These are phyloP conservation scores for Sarocladiaceae sp. DNA, from an alignment of 2,329 filamentous ascomycete species.

Conservation along the genomic window DNA sequence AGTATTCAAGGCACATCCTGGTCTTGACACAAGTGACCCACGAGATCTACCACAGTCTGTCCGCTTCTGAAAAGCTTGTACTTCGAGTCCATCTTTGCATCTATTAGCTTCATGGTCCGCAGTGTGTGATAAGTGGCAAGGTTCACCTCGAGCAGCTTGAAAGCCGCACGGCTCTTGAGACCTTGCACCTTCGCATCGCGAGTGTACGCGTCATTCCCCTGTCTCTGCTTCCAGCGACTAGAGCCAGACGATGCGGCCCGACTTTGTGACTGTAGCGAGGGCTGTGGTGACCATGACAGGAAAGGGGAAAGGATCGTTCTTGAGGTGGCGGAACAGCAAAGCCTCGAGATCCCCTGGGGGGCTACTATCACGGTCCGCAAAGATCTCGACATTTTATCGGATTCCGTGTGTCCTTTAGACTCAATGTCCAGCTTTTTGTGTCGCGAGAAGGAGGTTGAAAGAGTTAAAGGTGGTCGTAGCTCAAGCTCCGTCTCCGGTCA, in stretches of 20 bases:
- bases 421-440: no score
- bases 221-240: slow-evolving; percentile 71
- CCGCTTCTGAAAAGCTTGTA: slow-evolving; percentile 72
- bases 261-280: neutral
- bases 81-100: slow-evolving; percentile 67
- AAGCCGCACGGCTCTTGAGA: slow-evolving; percentile 85
- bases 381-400: no score
- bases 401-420: no score
- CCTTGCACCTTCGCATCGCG: slow-evolving; percentile 71
- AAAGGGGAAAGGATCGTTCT: neutral
- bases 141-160: slow-evolving; percentile 78
- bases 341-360: no score
- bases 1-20: neutral
- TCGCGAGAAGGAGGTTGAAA: no score
- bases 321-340: no score
- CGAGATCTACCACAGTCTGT: slow-evolving; percentile 85
- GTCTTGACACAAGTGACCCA: slow-evolving; percentile 33
- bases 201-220: slow-evolving; percentile 65
- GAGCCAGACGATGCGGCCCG: neutral
- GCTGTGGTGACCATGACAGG: neutral
- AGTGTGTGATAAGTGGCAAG: neutral
- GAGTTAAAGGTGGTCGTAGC: no score
- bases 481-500: no score
- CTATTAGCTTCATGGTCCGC: neutral
- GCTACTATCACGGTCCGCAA: no score